phyloP scores from a whole-genome alignment of 768 basidiomycete genomes.

The Dioszegia aurantiaca region DNA sequence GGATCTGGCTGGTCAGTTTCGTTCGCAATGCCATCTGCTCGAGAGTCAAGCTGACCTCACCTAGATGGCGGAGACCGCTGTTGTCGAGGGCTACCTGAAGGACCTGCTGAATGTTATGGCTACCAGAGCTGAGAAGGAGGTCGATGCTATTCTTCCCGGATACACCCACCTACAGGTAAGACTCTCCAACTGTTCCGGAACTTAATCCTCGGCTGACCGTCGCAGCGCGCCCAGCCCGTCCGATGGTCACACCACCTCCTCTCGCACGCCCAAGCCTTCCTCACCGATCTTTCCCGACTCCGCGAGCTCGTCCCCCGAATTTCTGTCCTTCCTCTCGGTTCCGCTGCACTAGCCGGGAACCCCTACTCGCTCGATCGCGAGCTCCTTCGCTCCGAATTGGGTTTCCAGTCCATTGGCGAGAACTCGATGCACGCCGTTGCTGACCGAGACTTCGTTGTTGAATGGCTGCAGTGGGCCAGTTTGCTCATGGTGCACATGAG shows the following conservation, averaged over 20 bases:
- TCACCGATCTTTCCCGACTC: constrained; percentile 81
- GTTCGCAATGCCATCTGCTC: too few species aligned
- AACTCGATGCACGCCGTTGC: constrained; percentile 97
- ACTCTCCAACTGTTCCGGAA: not conserved
- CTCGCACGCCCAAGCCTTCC: constrained; percentile 90
- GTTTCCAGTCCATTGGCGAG: constrained; percentile 81
- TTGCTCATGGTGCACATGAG: constrained; percentile 90
- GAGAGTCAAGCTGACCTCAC: constrained; percentile 1
- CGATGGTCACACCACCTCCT: constrained; percentile 97
- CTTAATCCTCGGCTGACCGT: too few species aligned
- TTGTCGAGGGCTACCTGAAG: constrained; percentile 67
- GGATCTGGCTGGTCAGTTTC: constrained; percentile 71
- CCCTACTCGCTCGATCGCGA: constrained; percentile 92
- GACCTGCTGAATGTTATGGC: constrained; percentile 82
- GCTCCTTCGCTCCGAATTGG: constrained; percentile 84
- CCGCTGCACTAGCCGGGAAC: constrained; percentile 93
- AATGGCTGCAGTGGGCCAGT: constrained; percentile 95
- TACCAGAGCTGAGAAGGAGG: constrained; percentile 89
- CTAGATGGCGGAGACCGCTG: constrained; percentile 65
- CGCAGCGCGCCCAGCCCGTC: constrained; percentile 92
- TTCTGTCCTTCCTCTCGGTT: constrained; percentile 88
- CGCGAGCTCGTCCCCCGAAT: constrained; percentile 80
- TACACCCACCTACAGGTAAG: constrained; percentile 75
- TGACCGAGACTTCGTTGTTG: constrained; percentile 94
- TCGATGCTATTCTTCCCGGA: constrained; percentile 84